phyloP scores from a whole-genome alignment of 805 yeast genomes.

The Schizosaccharomyces octosporus region DNA sequence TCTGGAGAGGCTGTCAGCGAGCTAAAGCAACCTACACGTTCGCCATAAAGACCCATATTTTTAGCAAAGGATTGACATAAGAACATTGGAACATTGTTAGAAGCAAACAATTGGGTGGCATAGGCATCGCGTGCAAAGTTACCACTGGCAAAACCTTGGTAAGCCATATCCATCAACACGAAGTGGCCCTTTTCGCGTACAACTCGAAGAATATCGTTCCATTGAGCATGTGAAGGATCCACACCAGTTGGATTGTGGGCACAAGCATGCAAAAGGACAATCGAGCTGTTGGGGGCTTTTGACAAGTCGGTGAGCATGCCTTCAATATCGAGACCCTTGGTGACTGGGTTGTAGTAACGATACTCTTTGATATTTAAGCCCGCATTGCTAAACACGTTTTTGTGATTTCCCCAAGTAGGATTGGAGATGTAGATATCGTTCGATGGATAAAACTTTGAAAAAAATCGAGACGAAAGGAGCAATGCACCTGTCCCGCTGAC shows the following conservation, averaged over 20 bases:
- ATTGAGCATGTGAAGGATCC: slow-evolving; percentile 66
- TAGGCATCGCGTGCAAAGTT: slow-evolving; percentile 60
- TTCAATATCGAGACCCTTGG: slow-evolving; percentile 44
- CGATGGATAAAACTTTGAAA: slow-evolving; percentile 31
- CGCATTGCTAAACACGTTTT: slow-evolving; percentile 46
- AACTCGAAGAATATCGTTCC: slow-evolving; percentile 45
- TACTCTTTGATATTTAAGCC: slow-evolving; percentile 47
- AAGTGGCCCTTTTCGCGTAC: slow-evolving; percentile 40
- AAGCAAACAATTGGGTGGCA: slow-evolving; percentile 38
- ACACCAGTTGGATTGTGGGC: slow-evolving; percentile 97
- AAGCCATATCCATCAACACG: slow-evolving; percentile 78
- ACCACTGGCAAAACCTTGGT: slow-evolving; percentile 93
- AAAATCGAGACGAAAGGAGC: slow-evolving; percentile 59
- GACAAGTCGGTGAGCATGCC: slow-evolving; percentile 43
- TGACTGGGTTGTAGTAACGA: slow-evolving; percentile 63
- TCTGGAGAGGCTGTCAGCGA: slow-evolving; percentile 25
- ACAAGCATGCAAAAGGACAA: slow-evolving; percentile 73
- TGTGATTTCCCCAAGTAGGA: slow-evolving; percentile 98
- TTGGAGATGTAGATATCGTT: slow-evolving; percentile 43
- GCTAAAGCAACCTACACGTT: slow-evolving; percentile 70
- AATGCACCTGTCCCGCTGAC: slow-evolving; percentile 90
- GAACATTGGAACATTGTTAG: slow-evolving; percentile 31
- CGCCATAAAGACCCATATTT: slow-evolving; percentile 57
- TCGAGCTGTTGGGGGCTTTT: slow-evolving; percentile 48
- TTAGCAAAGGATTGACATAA: slow-evolving; percentile 92